Conservation (phyloP, 2,329 filamentous ascomycete species). For the Zymoseptoria ardabiliae region DNA sequence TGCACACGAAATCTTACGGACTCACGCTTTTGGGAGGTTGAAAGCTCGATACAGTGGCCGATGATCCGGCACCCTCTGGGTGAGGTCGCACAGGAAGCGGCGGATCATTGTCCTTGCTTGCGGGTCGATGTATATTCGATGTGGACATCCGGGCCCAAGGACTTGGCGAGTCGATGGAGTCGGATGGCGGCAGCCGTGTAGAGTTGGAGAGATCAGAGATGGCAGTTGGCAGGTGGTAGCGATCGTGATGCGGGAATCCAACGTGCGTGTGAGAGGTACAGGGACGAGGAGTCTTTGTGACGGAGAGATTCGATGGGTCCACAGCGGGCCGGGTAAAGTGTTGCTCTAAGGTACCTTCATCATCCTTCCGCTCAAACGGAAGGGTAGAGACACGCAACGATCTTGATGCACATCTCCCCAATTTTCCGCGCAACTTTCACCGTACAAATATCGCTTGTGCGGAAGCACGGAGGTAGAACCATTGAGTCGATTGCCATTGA, state of each 20-base stretch:
- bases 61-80: background rate
- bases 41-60: background rate
- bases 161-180: background rate
- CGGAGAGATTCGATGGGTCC: background rate
- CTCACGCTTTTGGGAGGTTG: background rate
- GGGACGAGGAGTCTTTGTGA: too few relatives aligned
- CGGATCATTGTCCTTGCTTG: background rate
- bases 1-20: background rate
- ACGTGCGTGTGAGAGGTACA: too few relatives aligned
- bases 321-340: background rate
- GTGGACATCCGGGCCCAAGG: background rate
- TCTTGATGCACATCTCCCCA: too few relatives aligned
- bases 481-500: too few relatives aligned
- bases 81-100: background rate
- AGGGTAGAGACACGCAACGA: too few relatives aligned
- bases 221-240: background rate
- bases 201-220: background rate
- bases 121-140: too few relatives aligned
- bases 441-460: too few relatives aligned
- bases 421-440: too few relatives aligned
- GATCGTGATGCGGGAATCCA: background rate
- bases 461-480: too few relatives aligned
- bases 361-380: too few relatives aligned
- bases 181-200: background rate
- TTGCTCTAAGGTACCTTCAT: too few relatives aligned